Base-by-base conservation (phyloP, 495 filamentous ascomycete genomes). In the Chlorociboria aeruginascens region DNA sequence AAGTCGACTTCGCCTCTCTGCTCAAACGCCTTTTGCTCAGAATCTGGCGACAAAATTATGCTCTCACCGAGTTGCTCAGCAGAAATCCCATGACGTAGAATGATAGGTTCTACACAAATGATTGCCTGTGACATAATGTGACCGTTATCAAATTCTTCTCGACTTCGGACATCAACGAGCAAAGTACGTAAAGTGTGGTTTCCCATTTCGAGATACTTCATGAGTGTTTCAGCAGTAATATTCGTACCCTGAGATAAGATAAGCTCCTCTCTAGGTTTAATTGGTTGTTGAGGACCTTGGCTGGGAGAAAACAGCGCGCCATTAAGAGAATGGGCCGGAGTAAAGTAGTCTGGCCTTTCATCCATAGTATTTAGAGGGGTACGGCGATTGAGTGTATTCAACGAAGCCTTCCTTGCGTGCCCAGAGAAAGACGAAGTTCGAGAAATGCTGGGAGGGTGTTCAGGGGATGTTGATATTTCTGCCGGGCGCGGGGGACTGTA, bases 71-170 rank as follows among this genome's bases (percentile, higher is more conserved):
- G 73, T 45, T 96, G 77, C 42, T 88, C 83, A 8, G 86, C 90
- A 0, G 89, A 95, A 37, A 94, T 83, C 38, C 87, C 82, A 34
- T 76, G 70, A 43, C 82, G 75, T 48, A 86, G 61, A 11, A 75
- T 75, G 34, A 89, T 77, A n/a, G 90, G 87, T 56, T 99, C 92
- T 43, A 97, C 73, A 63, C 90, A 97, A 37, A 97, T 84, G 31
- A 89, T 82, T 8, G 76, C 83, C 43, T 77, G 76, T 8, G 81
- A 78, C 67, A 78, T 81, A 36, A 99, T 86, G 56, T 99, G 93
- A 1, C 92, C 92, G 33, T 75, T 68, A 53, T 96, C 88, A 59
- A 83, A 99, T 31, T 85, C 74, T 35, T 85, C 81, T 32, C 92
- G 83, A 51, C 72, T 68, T 20, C 93, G 79, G 40, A 96, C 79